Conservation (phyloP, 495 filamentous ascomycete genomes). For the Penicillium desertorum region DNA sequence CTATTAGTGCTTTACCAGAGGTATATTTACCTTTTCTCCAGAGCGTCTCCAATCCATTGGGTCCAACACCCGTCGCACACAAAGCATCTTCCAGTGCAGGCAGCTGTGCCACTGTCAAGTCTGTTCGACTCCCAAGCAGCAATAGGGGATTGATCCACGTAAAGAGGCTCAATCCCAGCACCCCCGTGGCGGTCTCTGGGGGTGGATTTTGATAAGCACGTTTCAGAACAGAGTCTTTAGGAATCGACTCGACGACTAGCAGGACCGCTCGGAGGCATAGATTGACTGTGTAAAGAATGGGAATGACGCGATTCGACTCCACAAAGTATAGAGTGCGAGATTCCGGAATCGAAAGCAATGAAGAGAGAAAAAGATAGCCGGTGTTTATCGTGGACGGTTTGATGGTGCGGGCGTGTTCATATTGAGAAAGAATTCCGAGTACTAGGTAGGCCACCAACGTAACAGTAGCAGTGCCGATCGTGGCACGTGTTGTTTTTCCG, state of each 20-base stretch:
- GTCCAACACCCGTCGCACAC: background rate
- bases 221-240: conserved; percentile 43
- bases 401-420: conserved; percentile 39
- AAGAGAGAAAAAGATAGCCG: conserved; percentile 38
- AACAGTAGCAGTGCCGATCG: conserved; percentile 26
- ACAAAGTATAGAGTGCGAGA: conserved; percentile 38
- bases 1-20: background rate
- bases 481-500: conserved; percentile 12
- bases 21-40: conserved; percentile 5
- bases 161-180: conserved; percentile 45
- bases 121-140: conserved; percentile 33
- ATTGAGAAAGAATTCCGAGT: conserved; percentile 28
- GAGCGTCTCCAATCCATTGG: conserved; percentile 4
- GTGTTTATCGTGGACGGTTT: conserved; percentile 38
- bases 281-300: conserved; percentile 40
- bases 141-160: conserved; percentile 53
- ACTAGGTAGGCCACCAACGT: conserved; percentile 27
- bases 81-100: conserved; percentile 35
- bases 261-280: conserved; percentile 25
- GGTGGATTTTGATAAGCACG: conserved; percentile 32
- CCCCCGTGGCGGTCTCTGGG: conserved; percentile 50
- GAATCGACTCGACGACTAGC: conserved; percentile 41
- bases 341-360: conserved; percentile 40
- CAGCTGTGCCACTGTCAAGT: conserved; percentile 39
- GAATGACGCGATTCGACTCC: conserved; percentile 16